Evolutionary conservation across 2,329 filamentous ascomycete species (phyloP), one percentile per base, ranked within the genome.

Genomic region (Pseudovirgaria hyperparasitica): DNA sequence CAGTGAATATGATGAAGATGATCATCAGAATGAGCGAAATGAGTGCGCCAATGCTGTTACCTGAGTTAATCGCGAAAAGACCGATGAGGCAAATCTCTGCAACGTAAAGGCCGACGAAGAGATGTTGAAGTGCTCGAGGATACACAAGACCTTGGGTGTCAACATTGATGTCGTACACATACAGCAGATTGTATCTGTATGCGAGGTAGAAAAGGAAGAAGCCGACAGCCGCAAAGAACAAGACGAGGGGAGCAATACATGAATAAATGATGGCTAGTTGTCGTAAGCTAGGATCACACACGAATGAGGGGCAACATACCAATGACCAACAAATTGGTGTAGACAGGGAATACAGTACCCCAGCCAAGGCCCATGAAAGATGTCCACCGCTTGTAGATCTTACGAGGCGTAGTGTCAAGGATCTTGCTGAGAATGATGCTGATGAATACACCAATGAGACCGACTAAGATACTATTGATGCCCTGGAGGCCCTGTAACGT

Each of bases 401-500:
- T 57, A 14, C 61, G 53, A 12, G 60, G 60, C 1, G 58, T n/a
- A n/a, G n/a, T n/a, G n/a, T n/a, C n/a, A n/a, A n/a, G n/a, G n/a
- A n/a, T 62, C 44, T 57, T 60, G 30, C 44, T 46, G 12, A 42
- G 48, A 9, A 52, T 73, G 17, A 55, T 49, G 26, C 87, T 72
- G 27, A 69, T 81, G 35, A 94, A 84, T 3, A 94, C 63, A 26
- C 86, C 84, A 32, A 93, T 77, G 45, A 92, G 64, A 50, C 84
- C 87, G 26, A 87, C n/a, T n/a, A n/a, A n/a, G n/a, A n/a, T n/a
- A n/a, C n/a, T n/a, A n/a, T n/a, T n/a, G n/a, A n/a, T n/a, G n/a
- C n/a, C n/a, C n/a, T n/a, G n/a, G n/a, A 49, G 35, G 15, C 54
- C 54, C 31, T 55, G 48, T 4, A 58, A 27, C 19, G 57, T 43